Base-by-base conservation (phyloP, 2,329 filamentous ascomycete genomes). In the Aquanectria penicillioides region DNA sequence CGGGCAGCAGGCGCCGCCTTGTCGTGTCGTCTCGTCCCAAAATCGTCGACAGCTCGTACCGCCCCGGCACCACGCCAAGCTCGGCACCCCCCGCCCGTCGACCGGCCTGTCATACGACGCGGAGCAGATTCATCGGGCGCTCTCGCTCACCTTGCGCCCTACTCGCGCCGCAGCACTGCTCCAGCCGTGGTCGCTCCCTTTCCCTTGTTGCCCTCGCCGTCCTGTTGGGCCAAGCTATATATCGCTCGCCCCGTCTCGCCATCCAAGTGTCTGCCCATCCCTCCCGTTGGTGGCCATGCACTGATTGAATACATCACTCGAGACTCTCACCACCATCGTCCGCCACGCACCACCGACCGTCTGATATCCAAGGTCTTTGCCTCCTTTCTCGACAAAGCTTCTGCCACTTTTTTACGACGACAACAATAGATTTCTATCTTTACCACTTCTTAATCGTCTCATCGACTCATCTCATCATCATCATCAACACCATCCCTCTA, bases 241-340 rank as follows among this genome's bases (percentile, higher is more conserved):
- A 69, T 69, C 67, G 67, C 67, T 67, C 65, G 65, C 64, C 67
- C 67, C 67, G 67, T 69, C 67, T 69, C 65, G 54, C 67, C 67
- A 69, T 69, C 60, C 61, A 59, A 66, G 57, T 61, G 57, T 68
- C 66, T 69, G 65, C 64, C 64, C 66, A 69, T 69, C 56, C 57
- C 38, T 65, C 44, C 59, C 46, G 41, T 61, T 66, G 62, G 53
- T 59, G 59, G 28, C 44, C 51, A 66, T 66, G 61, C 57, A 64
- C 65, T 61, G 58, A 62, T 61, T 53, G 55, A 66, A 61, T 62
- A 69, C 67, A 69, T 69, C 64, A 63, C 63, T 63, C 59, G 59
- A 68, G 54, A 61, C 65, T 64, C 65, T 67, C 65, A 49, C 65
- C 63, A 66, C 65, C 59, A 60, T 63, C 53, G 54, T 61, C 64